Conservation (phyloP, 257 asterid species). For the Knoxia roxburghii region DNA sequence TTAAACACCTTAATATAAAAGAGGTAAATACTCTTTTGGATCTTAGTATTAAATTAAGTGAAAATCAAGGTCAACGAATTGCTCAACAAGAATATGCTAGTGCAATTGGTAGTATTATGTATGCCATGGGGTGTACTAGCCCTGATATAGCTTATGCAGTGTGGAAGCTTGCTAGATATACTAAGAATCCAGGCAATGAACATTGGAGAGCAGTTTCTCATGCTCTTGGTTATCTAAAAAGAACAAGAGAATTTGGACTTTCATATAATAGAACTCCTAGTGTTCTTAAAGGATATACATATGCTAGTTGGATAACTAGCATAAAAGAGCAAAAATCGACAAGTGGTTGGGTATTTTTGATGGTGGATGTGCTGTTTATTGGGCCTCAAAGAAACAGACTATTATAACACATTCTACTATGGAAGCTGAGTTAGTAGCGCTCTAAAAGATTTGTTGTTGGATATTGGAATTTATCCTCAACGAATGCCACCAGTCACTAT, state of each 20-base stretch:
- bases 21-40: neutral
- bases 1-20: neutral
- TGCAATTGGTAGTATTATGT: neutral
- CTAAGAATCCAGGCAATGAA: too few species aligned
- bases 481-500: too few species aligned
- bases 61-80: neutral
- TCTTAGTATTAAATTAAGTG: neutral
- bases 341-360: neutral
- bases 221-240: too few species aligned
- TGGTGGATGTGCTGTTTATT: neutral
- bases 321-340: neutral
- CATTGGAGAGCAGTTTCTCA: too few species aligned
- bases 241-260: too few species aligned
- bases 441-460: too few species aligned
- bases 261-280: too few species aligned
- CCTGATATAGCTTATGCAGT: neutral
- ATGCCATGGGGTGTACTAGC: neutral
- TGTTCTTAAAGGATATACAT: neutral
- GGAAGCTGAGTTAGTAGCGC: neutral
- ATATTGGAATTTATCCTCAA: too few species aligned
- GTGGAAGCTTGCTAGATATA: too few species aligned
- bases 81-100: neutral
- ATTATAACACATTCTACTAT: neutral
- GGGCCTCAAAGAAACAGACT: neutral
- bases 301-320: neutral